A percentile compares a stretch with the other conserved stretches of the same genome.
phyloP scores from a whole-genome alignment of 768 basidiomycete species.

The Thelephora aurantiotincta region DNA sequence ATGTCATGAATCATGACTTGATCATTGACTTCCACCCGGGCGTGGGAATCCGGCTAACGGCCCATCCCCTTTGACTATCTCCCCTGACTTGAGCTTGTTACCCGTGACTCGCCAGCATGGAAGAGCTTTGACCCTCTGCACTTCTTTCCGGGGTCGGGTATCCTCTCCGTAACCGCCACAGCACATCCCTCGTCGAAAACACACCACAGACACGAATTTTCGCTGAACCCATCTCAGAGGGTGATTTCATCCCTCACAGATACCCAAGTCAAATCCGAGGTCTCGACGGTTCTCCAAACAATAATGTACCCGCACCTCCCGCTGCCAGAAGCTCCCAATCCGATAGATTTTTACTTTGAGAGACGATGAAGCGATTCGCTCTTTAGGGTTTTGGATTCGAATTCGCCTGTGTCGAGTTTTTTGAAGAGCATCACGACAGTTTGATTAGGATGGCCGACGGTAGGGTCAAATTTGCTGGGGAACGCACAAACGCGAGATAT shows the following conservation, averaged over 20 bases:
- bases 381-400: slow-evolving; percentile 50
- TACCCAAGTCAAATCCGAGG: slow-evolving; percentile 32
- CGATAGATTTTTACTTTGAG: slow-evolving; percentile 39
- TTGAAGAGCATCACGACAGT: slow-evolving; percentile 36
- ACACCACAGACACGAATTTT: background rate
- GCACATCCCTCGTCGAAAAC: slow-evolving; percentile 10
- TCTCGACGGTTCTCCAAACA: slow-evolving; percentile 36
- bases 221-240: slow-evolving; percentile 20
- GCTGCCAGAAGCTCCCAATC: slow-evolving; percentile 28
- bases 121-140: slow-evolving; percentile 38
- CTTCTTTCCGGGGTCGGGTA: slow-evolving; percentile 40
- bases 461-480: slow-evolving; percentile 49
- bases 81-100: too few relatives aligned
- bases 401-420: slow-evolving; percentile 56
- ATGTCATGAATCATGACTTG: too few relatives aligned
- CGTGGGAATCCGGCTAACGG: too few relatives aligned
- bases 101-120: too few relatives aligned
- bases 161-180: slow-evolving; percentile 33
- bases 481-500: slow-evolving; percentile 41
- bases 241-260: slow-evolving; percentile 38
- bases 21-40: too few relatives aligned
- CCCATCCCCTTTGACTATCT: too few relatives aligned
- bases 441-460: slow-evolving; percentile 36
- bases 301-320: slow-evolving; percentile 41
- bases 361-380: slow-evolving; percentile 38